Evolutionary conservation across 345 rosid species (phyloP), one percentile per base, ranked within the genome.

Genomic region (Boechera retrofracta): DNA sequence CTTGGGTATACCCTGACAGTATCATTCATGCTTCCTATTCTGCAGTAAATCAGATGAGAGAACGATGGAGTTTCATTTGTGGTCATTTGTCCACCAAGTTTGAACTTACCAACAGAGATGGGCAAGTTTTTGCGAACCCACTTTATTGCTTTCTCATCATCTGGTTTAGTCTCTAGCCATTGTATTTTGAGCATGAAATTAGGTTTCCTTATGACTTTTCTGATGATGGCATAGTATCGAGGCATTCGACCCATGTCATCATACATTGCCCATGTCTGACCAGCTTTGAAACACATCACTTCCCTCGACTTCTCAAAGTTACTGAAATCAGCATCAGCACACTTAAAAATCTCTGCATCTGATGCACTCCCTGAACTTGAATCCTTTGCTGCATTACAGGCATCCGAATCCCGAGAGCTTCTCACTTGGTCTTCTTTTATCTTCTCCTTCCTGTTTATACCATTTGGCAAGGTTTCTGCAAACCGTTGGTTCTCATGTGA

Each of bases 111-210:
- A 81, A 89, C 86, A 79, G 92, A 82, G 63, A 77, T 72, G 0
- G 97, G 97, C 59, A 92, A 74, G n/a, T 79, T 83, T 64, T 51
- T 79, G 7, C 48, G 56, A 32, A 69, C 81, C 98, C 98, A 91
- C 64, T 73, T 53, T 4, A 7, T 65, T 83, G 76, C 89, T 58
- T 82, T 82, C 39, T 68, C 74, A 60, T 77, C 82, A 80, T 83
- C 88, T 29, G 99, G 89, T 47, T 70, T 76, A 44, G 94, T 83
- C 82, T 92, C 98, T 59, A 95, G 83, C 99, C 99, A 91, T 15
- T 83, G 85, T 52, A 91, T 77, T 51, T 51, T 57, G 64, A 89
- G 71, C 84, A 80, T 87, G 76, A 88, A 89, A 55, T 72, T 71
- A 67, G 87, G 62, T 60, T 79, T 41, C 67, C 53, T 55, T 57